Evolutionary conservation across 1,284 basidiomycete species (phyloP), one percentile per base, ranked within the genome.

Genomic region (Uromyces viciae-fabae): DNA sequence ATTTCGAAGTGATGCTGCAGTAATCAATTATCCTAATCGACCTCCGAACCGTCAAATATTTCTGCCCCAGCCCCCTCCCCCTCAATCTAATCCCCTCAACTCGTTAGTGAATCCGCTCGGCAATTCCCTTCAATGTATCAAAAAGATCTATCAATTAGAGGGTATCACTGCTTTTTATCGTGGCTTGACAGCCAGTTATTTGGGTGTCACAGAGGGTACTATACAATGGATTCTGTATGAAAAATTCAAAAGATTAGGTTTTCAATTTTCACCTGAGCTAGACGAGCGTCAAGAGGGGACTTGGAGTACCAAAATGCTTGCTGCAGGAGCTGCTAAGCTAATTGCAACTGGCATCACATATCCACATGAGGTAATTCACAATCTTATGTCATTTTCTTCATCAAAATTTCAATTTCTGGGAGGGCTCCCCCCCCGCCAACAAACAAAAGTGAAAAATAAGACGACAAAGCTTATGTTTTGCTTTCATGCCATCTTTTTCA

Each of bases 171-270:
- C 96, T 0, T 92, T 98, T 83, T 99, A 99, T 87, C 94, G 94
- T 86, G 97, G 97, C 2, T 87, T 99, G 66, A 94, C 92, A 82
- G 97, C 97, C 71, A 94, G 92, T 83, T 95, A 98, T 86, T 89
- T 99, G 22, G 97, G 97, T 42, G 96, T 98, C 8, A 93, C 94
- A 22, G 97, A 99, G 86, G 93, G 93, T 3, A 95, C 95, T 28
- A 98, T 99, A 79, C 96, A 98, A 85, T 99, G 97, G 97, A 93
- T 93, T 28, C 88, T 99, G 15, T 99, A 99, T 86, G 97, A 99
- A 85, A 89, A 90, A 46, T 86, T 95, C 81, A 94, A 95, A 86
- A 89, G 87, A 43, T 52, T 38, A 25, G 78, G 78, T 64, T 71
- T 25, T 1, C 52, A 71, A 36, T 75, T 75, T 56, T 60, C 22